A percentile compares a stretch with the other conserved stretches of the same genome.
Conservation (phyloP, 768 basidiomycete genomes). For the Psilocybe tampanensis region DNA sequence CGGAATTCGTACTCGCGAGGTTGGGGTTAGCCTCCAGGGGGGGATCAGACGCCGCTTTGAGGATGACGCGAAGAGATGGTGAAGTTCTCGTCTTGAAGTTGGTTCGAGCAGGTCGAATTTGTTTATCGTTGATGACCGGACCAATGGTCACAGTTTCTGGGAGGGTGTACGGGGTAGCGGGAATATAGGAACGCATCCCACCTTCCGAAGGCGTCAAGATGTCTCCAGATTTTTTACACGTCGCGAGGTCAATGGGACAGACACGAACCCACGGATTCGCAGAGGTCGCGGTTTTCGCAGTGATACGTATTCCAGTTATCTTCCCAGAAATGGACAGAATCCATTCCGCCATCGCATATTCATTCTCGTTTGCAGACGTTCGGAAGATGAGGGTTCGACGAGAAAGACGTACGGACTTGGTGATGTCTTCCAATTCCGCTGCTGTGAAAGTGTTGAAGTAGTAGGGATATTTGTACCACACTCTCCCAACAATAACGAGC, state of each 20-base stretch:
- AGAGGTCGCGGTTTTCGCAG: constrained; percentile 38
- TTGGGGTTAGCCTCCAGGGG: constrained; percentile 37
- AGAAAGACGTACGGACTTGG: constrained; percentile 34
- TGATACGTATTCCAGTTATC: constrained; percentile 37
- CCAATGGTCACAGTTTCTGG: constrained; percentile 34
- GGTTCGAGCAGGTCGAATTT: constrained; percentile 32
- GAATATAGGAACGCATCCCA: constrained; percentile 37
- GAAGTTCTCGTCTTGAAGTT: constrained; percentile 40
- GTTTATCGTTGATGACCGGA: constrained; percentile 33
- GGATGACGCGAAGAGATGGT: constrained; percentile 31
- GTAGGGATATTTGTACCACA: constrained; percentile 35
- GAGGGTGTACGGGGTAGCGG: constrained; percentile 32
- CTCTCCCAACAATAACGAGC: constrained; percentile 37
- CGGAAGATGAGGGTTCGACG: constrained; percentile 38
- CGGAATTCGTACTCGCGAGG: constrained; percentile 22
- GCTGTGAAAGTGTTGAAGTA: constrained; percentile 41
- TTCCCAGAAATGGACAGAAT: constrained; percentile 35
- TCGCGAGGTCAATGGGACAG: constrained; percentile 39
- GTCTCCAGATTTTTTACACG: constrained; percentile 37
- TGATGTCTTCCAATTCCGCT: constrained; percentile 34
- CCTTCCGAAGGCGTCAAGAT: constrained; percentile 36
- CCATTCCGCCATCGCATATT: constrained; percentile 45
- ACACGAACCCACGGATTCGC: constrained; percentile 33
- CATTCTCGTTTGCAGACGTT: constrained; percentile 31
- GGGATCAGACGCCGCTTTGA: constrained; percentile 37